phyloP scores from a whole-genome alignment of 441 rosid species.

The Mallotus repandus region DNA sequence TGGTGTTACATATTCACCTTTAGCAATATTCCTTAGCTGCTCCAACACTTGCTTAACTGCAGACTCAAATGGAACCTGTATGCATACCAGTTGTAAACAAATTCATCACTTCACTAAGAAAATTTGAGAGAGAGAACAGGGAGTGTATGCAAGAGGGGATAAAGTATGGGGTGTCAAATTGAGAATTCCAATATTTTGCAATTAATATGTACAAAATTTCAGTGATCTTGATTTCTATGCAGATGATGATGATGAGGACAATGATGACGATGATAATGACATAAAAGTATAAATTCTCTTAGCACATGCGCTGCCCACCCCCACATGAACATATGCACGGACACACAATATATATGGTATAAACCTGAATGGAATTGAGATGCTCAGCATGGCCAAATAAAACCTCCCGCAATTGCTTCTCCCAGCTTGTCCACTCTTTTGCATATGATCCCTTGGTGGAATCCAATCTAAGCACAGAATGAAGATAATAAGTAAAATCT shows the following conservation, averaged over 20 bases:
- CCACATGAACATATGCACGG: not conserved
- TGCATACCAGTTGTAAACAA: constrained; percentile 17
- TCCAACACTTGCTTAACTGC: constrained; percentile 70
- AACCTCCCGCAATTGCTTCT: constrained; percentile 56
- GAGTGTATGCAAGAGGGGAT: not conserved
- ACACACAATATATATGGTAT: not conserved
- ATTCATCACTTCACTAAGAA: not conserved
- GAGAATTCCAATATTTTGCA: not conserved
- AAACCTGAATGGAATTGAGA: constrained; percentile 71
- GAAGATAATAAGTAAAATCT: constrained; percentile 19
- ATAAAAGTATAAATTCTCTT: not conserved
- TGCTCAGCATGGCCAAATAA: constrained; percentile 53
- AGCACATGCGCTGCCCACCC: not conserved
- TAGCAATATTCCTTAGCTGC: constrained; percentile 63
- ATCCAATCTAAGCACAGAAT: constrained; percentile 56
- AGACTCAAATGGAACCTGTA: constrained; percentile 75
- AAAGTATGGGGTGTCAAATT: not conserved
- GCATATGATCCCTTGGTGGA: constrained; percentile 77
- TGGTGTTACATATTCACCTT: constrained; percentile 65
- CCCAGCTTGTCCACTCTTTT: constrained; percentile 85
- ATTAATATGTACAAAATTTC: not conserved
- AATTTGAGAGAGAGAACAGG: not conserved
- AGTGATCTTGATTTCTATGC: too few relatives aligned
- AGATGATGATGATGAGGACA: too few relatives aligned
- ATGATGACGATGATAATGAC: not conserved